Evolutionary conservation across 192 early-diverging fungal genomes (phyloP), one percentile per base, ranked within the genome.

Genomic region (Rhizoclosmatium sp.): DNA sequence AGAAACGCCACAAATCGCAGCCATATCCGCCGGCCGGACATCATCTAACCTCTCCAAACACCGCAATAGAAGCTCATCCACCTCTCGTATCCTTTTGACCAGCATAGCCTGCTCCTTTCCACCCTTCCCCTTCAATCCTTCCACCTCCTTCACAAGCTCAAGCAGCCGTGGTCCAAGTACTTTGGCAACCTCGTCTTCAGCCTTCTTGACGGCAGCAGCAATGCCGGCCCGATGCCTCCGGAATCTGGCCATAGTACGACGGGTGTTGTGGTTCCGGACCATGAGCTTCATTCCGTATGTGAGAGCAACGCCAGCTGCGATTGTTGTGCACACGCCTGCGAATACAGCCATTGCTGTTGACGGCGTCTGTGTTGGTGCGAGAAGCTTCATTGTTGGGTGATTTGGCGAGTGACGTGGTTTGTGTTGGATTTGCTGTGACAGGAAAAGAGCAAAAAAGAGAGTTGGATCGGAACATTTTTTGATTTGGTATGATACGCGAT

Each of bases 251-350:
- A 77, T 44, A 2, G 75, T 45, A 3, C 70, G 68, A 2, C 65
- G 48, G n/a, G 58, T 62, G 75, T 87, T 83, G 79, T 87, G 85
- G 65, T 78, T 69, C 4, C 73, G 76, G 49, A 87, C 79, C 42
- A 87, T 21, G 61, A 85, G 78, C 40, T 77, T 69, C 9, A 80
- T 40, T 45, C 78, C 81, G 60, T 79, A 82, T 31, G 77, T 70
- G 47, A 87, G 56, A 3, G 73, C 78, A 2, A 77, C 80, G 12
- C 81, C 79, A 3, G 85, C 82, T 59, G 83, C 83, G 41, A 83
- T 75, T 2, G 85, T 85, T 46, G 83, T 82, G 23, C 75, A 81
- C 56, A 82, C 78, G 40, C 78, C 81, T 41, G 80, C 62, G 16
- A 77, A 78, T 2, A 85, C 58, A 42, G 78, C 68, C 45, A 84